Evolutionary conservation across 1,139 yeast species (phyloP).

Genomic region (Yamadazyma diddensiae): DNA sequence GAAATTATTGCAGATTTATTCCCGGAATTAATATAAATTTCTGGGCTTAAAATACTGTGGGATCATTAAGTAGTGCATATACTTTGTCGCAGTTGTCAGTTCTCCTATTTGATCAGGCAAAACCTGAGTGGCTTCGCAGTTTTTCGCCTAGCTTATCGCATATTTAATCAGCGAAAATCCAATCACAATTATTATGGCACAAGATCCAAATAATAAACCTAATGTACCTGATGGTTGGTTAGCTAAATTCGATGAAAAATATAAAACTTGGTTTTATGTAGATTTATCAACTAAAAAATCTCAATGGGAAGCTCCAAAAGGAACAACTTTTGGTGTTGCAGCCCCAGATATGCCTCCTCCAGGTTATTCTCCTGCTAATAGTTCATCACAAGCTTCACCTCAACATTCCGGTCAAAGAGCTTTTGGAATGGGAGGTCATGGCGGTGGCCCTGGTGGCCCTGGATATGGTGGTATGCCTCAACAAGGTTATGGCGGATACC

Average conservation of each 20-base stretch:
- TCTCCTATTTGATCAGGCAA: too few species aligned
- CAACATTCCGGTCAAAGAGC: not conserved
- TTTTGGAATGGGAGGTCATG: not conserved
- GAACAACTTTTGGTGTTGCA: slow-evolving; percentile 42
- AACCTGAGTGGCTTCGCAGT: not conserved
- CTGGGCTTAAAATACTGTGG: not conserved
- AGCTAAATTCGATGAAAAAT: slow-evolving; percentile 80
- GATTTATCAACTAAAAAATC: slow-evolving; percentile 68
- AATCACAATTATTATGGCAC: slow-evolving; percentile 5
- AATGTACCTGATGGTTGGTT: slow-evolving; percentile 78
- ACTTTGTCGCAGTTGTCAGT: too few species aligned
- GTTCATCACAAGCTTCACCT: not conserved
- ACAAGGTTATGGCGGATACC: slow-evolving; percentile 5
- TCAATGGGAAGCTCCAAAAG: slow-evolving; percentile 87
- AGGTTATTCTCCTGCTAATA: slow-evolving; percentile 27
- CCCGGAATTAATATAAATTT: slow-evolving; percentile 17
- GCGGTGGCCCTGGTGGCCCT: not conserved
- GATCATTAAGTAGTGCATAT: too few species aligned
- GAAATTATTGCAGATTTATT: slow-evolving; percentile 25
- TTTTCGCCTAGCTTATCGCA: slow-evolving; percentile 1
- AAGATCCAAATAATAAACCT: slow-evolving; percentile 9
- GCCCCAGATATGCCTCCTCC: slow-evolving; percentile 33
- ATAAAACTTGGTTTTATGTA: slow-evolving; percentile 77
- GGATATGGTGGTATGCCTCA: not conserved
- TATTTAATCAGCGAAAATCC: not conserved